A percentile compares a stretch with the other conserved stretches of the same genome.
phyloP scores from a whole-genome alignment of 1,284 basidiomycete species.

The Taiwanofungus camphoratus region DNA sequence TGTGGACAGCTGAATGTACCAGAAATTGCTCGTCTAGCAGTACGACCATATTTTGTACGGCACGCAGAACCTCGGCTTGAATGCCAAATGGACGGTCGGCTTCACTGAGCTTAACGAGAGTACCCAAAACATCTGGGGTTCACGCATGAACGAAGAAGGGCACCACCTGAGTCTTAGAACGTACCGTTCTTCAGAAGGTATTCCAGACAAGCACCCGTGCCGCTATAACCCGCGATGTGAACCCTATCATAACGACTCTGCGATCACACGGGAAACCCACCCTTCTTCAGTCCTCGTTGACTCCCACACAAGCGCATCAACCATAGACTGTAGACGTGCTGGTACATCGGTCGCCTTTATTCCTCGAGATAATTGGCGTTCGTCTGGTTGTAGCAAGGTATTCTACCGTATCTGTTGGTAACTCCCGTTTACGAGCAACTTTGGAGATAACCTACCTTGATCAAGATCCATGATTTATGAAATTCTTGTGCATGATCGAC shows the following conservation, averaged over 20 bases:
- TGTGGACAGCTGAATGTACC: slow-evolving; percentile 86
- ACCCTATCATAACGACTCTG: slow-evolving; percentile 3
- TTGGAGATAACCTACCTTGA: slow-evolving; percentile 46
- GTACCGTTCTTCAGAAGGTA: slow-evolving; percentile 85
- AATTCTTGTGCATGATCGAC: slow-evolving; percentile 63
- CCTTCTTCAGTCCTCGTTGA: slow-evolving; percentile 79
- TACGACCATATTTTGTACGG: slow-evolving; percentile 85
- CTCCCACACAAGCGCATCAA: slow-evolving; percentile 85
- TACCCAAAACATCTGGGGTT: slow-evolving; percentile 82
- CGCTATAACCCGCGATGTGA: slow-evolving; percentile 37
- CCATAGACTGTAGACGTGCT: slow-evolving; percentile 71
- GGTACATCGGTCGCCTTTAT: slow-evolving; percentile 83
- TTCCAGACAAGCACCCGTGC: slow-evolving; percentile 84
- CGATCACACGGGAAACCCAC: slow-evolving; percentile 40
- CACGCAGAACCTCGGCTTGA: slow-evolving; percentile 78
- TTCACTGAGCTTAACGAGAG: slow-evolving; percentile 82
- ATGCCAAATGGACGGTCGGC: slow-evolving; percentile 79
- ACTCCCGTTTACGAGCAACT: neutral
- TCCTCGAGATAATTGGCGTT: slow-evolving; percentile 75
- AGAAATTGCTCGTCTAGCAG: slow-evolving; percentile 88
- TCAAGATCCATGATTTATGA: slow-evolving; percentile 62
- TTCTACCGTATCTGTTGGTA: slow-evolving; percentile 37
- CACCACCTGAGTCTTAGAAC: slow-evolving; percentile 8
- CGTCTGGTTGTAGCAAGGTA: slow-evolving; percentile 74
- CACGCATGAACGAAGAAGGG: slow-evolving; percentile 2